These are phyloP conservation scores for Jimgerdemannia lactiflua DNA, from an alignment of 192 early-diverging fungal species.

Conservation along the genomic window DNA sequence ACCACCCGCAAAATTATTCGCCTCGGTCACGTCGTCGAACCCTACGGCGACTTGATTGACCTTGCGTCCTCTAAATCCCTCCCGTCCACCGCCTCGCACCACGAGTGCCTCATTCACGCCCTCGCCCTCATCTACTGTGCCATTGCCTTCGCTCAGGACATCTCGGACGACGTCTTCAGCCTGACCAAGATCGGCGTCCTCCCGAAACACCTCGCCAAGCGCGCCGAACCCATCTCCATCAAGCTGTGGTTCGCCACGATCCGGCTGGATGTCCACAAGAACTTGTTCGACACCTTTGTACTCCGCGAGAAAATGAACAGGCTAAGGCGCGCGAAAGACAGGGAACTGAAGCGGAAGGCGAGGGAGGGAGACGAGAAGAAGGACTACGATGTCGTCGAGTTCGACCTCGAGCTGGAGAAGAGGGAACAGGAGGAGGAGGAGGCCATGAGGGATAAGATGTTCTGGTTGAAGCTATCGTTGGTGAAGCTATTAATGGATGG, in stretches of 20 bases:
- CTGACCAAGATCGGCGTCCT: constrained; percentile 67
- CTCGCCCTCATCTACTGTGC: constrained; percentile 9
- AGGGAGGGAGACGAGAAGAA: neutral
- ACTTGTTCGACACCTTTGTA: constrained; percentile 33
- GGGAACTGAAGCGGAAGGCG: constrained; percentile 7
- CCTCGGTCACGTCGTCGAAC: constrained; percentile 67
- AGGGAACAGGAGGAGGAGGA: constrained; percentile 17
- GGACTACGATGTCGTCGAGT: neutral
- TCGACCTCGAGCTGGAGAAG: too few species aligned
- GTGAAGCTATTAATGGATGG: constrained; percentile 68
- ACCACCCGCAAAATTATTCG: constrained; percentile 73
- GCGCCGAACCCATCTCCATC: constrained; percentile 58
- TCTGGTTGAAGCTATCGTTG: constrained; percentile 54
- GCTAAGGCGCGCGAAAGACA: constrained; percentile 19
- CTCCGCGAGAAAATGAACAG: constrained; percentile 22
- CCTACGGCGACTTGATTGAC: constrained; percentile 45
- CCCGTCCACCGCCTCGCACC: neutral
- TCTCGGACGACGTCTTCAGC: constrained; percentile 75
- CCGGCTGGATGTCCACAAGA: constrained; percentile 60
- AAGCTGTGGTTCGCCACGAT: constrained; percentile 71
- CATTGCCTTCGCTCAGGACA: constrained; percentile 57
- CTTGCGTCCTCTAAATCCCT: constrained; percentile 23
- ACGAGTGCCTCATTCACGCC: too few species aligned
- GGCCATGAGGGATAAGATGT: constrained; percentile 40
- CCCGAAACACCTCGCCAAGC: constrained; percentile 42